These are phyloP conservation scores for Maudiozyma saulgeensis DNA, from an alignment of 805 yeast genomes.

Conservation along the genomic window DNA sequence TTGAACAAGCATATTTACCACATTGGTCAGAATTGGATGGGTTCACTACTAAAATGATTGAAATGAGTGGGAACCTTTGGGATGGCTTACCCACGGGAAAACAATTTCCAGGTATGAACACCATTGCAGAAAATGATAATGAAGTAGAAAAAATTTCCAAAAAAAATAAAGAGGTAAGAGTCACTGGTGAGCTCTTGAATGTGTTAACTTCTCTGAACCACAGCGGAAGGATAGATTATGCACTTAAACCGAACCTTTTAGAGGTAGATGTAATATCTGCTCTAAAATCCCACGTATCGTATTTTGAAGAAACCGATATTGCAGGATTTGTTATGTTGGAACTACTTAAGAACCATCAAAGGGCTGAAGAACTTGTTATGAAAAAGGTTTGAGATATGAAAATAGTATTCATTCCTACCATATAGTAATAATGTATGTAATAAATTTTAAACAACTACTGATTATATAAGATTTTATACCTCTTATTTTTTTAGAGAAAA, in stretches of 20 bases:
- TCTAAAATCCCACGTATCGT: constrained; percentile 78
- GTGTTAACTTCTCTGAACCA: constrained; percentile 44
- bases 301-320: constrained; percentile 78
- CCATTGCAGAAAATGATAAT: not conserved
- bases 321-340: constrained; percentile 70
- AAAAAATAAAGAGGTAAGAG: not conserved
- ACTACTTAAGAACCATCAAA: constrained; percentile 21
- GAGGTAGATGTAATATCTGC: constrained; percentile 76
- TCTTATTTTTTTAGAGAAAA: not conserved
- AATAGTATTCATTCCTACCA: not conserved
- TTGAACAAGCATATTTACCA: constrained; percentile 20
- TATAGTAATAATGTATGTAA: not conserved
- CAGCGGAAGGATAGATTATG: constrained; percentile 74
- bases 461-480: not conserved
- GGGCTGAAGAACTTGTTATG: constrained; percentile 3
- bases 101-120: not conserved
- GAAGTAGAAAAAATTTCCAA: constrained; percentile 3
- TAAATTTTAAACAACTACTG: not conserved
- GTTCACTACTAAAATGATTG: constrained; percentile 22
- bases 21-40: constrained; percentile 21
- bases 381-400: not conserved
- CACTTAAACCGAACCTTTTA: constrained; percentile 65
- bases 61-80: constrained; percentile 17
- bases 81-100: constrained; percentile 10
- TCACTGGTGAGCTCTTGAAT: not conserved